Base-by-base conservation (phyloP, 805 yeast species). In the Yamadazyma olivae region DNA sequence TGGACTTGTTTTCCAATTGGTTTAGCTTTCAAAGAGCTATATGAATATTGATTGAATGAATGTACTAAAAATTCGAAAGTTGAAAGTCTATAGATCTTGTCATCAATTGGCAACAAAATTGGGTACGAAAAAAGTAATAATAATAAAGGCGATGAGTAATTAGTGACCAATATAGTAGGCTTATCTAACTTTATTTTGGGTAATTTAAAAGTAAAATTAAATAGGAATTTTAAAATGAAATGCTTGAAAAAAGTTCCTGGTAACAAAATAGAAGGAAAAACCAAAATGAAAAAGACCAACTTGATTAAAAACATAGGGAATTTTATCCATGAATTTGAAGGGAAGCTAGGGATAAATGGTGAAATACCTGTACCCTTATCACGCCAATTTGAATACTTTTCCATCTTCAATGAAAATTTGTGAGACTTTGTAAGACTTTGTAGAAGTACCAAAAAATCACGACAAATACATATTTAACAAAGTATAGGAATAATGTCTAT, bases 311-410 rank as follows among this genome's bases (percentile, higher is more conserved):
- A 43, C 12, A 47, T 7, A 2, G 36, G 2, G 8, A 38, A 13
- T 6, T 21, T 14, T 8, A 39, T n/a, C 5, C 35, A 25, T 6
- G 34, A 16, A 4, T 25, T 30, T 20, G 40, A 35, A 3, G 70
- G 53, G 27, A 54, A 41, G 0, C 55, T 46, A 1, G 95, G 95
- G 62, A 83, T 66, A 47, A 87, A 88, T 3, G 96, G 96, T 0
- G 95, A 81, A 23, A 89, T 84, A n/a, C 96, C 96, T 1, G 96
- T 89, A 4, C 91, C 93, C 43, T 80, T 84, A 54, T 88, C 96
- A 58, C 96, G 74, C 81, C 85, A 88, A 42, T 74, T 73, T 17
- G 93, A 79, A 61, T 77, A 89, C 60, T 84, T 82, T 61, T 85
- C 95, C 96, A 89, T 83, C 4, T 6, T 27, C 15, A n/a, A n/a